Conservation (phyloP, 1,284 basidiomycete species). For the Neonothopanus nambi region DNA sequence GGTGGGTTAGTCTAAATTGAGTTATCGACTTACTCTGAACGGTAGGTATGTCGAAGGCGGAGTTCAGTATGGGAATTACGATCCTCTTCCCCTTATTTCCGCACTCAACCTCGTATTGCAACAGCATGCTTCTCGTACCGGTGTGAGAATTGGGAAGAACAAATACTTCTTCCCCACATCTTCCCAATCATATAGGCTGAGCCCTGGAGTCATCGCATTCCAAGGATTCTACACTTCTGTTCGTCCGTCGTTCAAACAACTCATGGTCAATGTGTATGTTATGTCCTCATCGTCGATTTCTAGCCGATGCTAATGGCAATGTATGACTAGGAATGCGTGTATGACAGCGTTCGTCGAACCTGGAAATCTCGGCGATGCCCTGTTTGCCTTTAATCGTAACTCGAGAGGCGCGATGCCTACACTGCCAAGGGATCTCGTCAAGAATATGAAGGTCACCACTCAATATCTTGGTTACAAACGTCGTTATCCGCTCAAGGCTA, state of each 20-base stretch:
- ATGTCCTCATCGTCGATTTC: background rate
- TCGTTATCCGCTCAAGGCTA: slow-evolving; percentile 48
- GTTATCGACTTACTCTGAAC: too few species aligned
- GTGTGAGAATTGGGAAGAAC: slow-evolving; percentile 46
- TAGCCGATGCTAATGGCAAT: background rate
- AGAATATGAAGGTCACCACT: slow-evolving; percentile 58
- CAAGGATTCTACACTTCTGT: slow-evolving; percentile 71
- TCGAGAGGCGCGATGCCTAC: slow-evolving; percentile 49
- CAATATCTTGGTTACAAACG: slow-evolving; percentile 53
- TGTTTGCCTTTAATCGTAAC: slow-evolving; percentile 44
- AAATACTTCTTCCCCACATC: slow-evolving; percentile 57
- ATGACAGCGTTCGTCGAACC: slow-evolving; percentile 71
- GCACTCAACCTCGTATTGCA: slow-evolving; percentile 69
- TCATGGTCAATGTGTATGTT: slow-evolving; percentile 68
- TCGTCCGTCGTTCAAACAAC: slow-evolving; percentile 60
- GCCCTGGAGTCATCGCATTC: slow-evolving; percentile 54
- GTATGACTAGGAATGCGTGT: slow-evolving; percentile 51
- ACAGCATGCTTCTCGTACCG: slow-evolving; percentile 51
- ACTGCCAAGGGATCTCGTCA: slow-evolving; percentile 42
- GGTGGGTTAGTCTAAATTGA: too few species aligned
- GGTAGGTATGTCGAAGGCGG: slow-evolving; percentile 55
- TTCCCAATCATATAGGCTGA: slow-evolving; percentile 34
- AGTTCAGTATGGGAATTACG: slow-evolving; percentile 38
- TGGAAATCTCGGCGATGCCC: slow-evolving; percentile 58
- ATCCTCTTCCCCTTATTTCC: slow-evolving; percentile 54